Evolutionary conservation across 306 rosid species (phyloP).

Genomic region (Corylus americana): DNA sequence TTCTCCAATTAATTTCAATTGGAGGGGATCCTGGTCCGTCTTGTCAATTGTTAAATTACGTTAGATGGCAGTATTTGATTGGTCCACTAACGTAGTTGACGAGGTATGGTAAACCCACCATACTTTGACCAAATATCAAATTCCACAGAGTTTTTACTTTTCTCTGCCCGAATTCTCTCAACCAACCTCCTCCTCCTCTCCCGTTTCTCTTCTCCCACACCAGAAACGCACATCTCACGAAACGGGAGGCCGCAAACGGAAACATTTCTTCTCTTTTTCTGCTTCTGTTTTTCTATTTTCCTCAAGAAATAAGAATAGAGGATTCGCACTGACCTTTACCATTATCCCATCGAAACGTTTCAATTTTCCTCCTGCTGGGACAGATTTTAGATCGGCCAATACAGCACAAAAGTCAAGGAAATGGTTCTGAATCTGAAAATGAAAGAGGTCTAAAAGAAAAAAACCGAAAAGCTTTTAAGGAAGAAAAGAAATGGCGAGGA

Average conservation of each 20-base stretch:
- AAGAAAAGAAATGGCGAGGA: constrained; percentile 58
- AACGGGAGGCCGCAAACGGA: constrained; percentile 10
- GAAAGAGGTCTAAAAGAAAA: constrained; percentile 21
- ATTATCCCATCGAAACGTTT: neutral
- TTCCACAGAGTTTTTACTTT: too few species aligned
- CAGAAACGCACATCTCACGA: constrained; percentile 33
- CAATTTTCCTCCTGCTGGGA: neutral
- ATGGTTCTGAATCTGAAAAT: constrained; percentile 23
- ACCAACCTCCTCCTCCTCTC: neutral
- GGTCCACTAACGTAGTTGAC: too few species aligned
- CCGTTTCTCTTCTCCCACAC: neutral
- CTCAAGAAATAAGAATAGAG: too few species aligned
- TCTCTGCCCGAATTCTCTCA: too few species aligned
- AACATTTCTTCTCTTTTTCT: neutral
- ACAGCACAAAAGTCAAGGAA: neutral
- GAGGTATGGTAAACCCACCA: too few species aligned
- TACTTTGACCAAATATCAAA: too few species aligned
- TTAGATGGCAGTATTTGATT: too few species aligned
- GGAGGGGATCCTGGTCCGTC: too few species aligned
- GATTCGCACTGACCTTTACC: neutral
- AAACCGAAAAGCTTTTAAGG: neutral
- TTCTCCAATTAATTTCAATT: too few species aligned
- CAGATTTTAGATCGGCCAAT: neutral
- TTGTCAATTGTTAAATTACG: too few species aligned
- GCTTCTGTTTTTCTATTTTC: neutral